Evolutionary conservation across 495 filamentous ascomycete species (phyloP).

Genomic region (Recurvomyces mirabilis): DNA sequence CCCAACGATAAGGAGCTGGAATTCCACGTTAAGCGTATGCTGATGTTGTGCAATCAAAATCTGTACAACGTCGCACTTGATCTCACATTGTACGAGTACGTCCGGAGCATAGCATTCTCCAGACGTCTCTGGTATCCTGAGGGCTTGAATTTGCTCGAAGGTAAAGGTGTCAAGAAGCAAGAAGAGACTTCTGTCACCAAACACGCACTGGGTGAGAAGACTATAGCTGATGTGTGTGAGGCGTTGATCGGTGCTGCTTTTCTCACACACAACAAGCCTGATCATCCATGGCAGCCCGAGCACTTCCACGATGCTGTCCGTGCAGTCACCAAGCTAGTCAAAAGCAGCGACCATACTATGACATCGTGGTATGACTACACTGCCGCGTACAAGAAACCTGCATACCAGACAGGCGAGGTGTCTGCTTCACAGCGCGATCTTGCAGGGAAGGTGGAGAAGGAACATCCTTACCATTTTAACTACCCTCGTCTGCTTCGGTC

Average conservation of each 20-base stretch:
- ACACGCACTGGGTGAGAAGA: constrained; percentile 74
- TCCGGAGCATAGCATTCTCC: constrained; percentile 74
- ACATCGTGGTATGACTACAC: constrained; percentile 61
- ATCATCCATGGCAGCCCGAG: constrained; percentile 26
- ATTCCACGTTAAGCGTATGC: constrained; percentile 84
- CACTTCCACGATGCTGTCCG: constrained; percentile 71
- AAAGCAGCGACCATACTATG: constrained; percentile 55
- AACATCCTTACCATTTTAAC: constrained; percentile 69
- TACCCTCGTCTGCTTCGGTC: constrained; percentile 67
- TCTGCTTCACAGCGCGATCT: constrained; percentile 57
- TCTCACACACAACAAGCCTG: constrained; percentile 44
- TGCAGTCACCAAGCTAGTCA: constrained; percentile 69
- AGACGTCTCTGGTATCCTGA: constrained; percentile 73
- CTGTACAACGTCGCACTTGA: constrained; percentile 64
- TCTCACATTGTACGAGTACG: constrained; percentile 56
- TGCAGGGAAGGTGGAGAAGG: constrained; percentile 49
- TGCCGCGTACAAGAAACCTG: constrained; percentile 55
- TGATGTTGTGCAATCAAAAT: constrained; percentile 85
- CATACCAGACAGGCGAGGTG: constrained; percentile 52
- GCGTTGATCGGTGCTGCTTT: constrained; percentile 86
- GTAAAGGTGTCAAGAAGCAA: constrained; percentile 51
- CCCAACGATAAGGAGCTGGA: constrained; percentile 75
- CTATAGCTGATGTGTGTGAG: constrained; percentile 94
- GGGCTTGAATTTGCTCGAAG: constrained; percentile 52
- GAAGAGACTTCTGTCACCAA: constrained; percentile 39